Conservation (phyloP, 768 basidiomycete species). For the Hemileccinum rubropunctum region DNA sequence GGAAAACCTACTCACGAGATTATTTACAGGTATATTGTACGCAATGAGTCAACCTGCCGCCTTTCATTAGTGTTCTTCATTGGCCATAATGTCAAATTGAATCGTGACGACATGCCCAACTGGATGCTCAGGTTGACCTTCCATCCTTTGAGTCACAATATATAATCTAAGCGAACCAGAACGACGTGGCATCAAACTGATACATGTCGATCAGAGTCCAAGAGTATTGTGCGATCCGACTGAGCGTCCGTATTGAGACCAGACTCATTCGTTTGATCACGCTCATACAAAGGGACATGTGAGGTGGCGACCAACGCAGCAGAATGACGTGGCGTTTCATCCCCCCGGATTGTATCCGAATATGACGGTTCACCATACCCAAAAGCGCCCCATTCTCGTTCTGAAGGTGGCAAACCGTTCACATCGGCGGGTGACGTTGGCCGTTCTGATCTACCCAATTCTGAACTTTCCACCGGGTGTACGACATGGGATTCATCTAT, state of each 20-base stretch:
- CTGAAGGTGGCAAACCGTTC: constrained; percentile 28
- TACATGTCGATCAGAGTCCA: constrained; percentile 15
- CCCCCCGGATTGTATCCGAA: constrained; percentile 31
- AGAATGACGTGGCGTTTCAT: constrained; percentile 47
- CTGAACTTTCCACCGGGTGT: constrained; percentile 26
- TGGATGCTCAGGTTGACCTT: not conserved
- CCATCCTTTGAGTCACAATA: not conserved
- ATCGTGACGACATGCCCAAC: constrained; percentile 2
- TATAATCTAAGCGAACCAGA: constrained; percentile 2
- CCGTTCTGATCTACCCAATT: constrained; percentile 17
- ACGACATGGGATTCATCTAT: constrained; percentile 60
- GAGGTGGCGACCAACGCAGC: constrained; percentile 22
- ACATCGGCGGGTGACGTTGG: constrained; percentile 27
- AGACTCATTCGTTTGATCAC: constrained; percentile 21
- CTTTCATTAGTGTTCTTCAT: not conserved
- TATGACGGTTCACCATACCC: constrained; percentile 41
- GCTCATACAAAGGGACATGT: constrained; percentile 20
- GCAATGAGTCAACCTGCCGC: too few relatives aligned
- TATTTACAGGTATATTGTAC: too few relatives aligned
- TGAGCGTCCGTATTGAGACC: constrained; percentile 17
- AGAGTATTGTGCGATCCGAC: constrained; percentile 28
- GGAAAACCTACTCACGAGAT: too few relatives aligned
- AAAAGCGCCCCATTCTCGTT: constrained; percentile 38
- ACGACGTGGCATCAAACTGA: constrained; percentile 13
- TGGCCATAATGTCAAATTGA: constrained; percentile 14